phyloP scores from a whole-genome alignment of 345 rosid genomes.

The Eucalyptus fibrosa region DNA sequence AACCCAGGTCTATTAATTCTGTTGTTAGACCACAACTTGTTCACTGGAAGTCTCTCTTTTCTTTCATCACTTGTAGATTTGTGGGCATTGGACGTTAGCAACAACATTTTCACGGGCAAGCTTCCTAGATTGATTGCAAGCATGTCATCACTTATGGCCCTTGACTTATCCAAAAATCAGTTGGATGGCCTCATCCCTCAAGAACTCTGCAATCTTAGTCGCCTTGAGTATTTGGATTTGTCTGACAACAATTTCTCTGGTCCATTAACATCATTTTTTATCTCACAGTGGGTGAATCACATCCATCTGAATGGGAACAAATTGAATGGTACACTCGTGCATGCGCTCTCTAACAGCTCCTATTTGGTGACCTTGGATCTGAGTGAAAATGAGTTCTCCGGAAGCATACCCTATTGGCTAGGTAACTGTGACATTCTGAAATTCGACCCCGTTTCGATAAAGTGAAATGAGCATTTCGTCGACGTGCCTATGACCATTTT shows the following conservation, averaged over 20 bases:
- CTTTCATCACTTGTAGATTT: accelerated
- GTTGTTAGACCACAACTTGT: neutral
- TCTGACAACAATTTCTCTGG: neutral
- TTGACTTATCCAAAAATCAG: neutral
- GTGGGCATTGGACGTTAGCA: accelerated
- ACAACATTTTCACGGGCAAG: accelerated
- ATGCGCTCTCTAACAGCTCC: neutral
- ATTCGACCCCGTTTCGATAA: too few species aligned
- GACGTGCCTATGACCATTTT: too few species aligned
- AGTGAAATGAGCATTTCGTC: too few species aligned
- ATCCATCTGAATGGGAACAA: neutral
- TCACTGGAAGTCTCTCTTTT: neutral
- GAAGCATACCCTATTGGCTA: neutral
- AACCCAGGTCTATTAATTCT: accelerated
- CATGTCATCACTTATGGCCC: accelerated
- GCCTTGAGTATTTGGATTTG: neutral
- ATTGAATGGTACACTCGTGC: neutral
- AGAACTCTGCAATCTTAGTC: neutral
- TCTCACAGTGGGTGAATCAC: accelerated
- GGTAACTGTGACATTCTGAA: neutral
- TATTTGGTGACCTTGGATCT: neutral
- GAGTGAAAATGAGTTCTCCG: neutral
- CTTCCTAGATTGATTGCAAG: neutral
- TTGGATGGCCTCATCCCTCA: neutral
- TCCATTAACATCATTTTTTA: neutral